Conservation (phyloP, 805 yeast species). For the Nakazawaea wyomingensis region DNA sequence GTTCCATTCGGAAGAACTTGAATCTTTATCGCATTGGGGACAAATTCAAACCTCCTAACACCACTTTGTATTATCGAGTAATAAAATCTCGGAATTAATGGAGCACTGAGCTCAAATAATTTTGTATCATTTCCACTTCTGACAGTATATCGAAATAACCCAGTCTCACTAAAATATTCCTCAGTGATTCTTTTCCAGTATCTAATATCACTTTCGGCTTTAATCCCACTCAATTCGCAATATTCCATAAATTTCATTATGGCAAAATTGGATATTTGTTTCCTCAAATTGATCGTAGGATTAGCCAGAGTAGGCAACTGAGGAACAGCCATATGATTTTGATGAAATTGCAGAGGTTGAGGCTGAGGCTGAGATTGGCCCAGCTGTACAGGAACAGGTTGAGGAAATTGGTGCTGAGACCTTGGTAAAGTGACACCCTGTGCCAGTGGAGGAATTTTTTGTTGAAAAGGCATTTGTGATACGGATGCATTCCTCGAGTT, state of each 20-base stretch:
- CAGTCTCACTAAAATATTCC: slow-evolving; percentile 50
- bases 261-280: slow-evolving; percentile 17
- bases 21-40: slow-evolving; percentile 44
- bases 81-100: slow-evolving; percentile 61
- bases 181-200: slow-evolving; percentile 46
- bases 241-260: slow-evolving; percentile 17
- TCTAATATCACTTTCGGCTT: slow-evolving; percentile 23
- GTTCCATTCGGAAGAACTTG: slow-evolving; percentile 49
- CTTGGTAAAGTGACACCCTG: slow-evolving; percentile 12
- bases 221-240: slow-evolving; percentile 14
- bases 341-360: not conserved
- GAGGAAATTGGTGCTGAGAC: slow-evolving; percentile 8
- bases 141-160: slow-evolving; percentile 41
- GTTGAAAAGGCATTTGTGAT: slow-evolving; percentile 1
- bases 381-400: slow-evolving; percentile 12
- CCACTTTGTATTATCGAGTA: slow-evolving; percentile 47
- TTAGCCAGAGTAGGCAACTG: slow-evolving; percentile 1
- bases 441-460: slow-evolving; percentile 8
- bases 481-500: slow-evolving; percentile 3
- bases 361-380: too few species aligned
- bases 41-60: slow-evolving; percentile 45
- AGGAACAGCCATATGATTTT: not conserved
- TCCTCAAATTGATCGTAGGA: slow-evolving; percentile 12
- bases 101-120: slow-evolving; percentile 59
- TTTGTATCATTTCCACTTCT: slow-evolving; percentile 39